These are phyloP conservation scores for Leucoagaricus sp. DNA, from an alignment of 1,284 basidiomycete species.

Conservation along the genomic window DNA sequence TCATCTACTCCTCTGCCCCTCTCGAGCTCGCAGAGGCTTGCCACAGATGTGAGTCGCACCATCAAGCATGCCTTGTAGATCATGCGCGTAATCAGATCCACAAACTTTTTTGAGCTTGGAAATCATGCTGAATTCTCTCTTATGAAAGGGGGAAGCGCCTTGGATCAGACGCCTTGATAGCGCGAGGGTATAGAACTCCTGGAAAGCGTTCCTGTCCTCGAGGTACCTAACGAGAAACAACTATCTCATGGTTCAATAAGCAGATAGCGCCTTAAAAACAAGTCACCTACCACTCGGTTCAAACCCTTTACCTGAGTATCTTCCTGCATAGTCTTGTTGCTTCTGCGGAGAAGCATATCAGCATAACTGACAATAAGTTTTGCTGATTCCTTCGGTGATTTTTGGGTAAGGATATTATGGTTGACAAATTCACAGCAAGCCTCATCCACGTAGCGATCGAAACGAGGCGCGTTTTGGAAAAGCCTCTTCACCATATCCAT, in stretches of 20 bases:
- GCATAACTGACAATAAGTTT: slow-evolving; percentile 95
- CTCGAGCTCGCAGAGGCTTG: too few relatives aligned
- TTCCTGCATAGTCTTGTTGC: slow-evolving; percentile 94
- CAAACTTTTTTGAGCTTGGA: slow-evolving; percentile 98
- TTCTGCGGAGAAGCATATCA: slow-evolving; percentile 91
- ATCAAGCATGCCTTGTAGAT: slow-evolving; percentile 98
- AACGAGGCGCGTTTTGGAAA: slow-evolving; percentile 94
- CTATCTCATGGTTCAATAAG: slow-evolving; percentile 40
- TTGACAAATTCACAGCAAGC: slow-evolving; percentile 98
- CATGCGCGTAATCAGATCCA: slow-evolving; percentile 98
- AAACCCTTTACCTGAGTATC: slow-evolving; percentile 88
- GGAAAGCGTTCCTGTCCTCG: slow-evolving; percentile 99
- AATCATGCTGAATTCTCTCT: slow-evolving; percentile 98
- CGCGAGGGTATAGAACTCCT: slow-evolving; percentile 98
- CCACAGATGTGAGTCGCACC: too few relatives aligned
- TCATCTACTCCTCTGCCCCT: too few relatives aligned
- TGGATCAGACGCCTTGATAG: slow-evolving; percentile 94
- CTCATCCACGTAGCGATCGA: slow-evolving; percentile 93
- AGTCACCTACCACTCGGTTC: slow-evolving; percentile 79
- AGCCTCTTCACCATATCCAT: slow-evolving; percentile 88
- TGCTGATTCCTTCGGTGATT: slow-evolving; percentile 86
- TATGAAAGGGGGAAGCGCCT: slow-evolving; percentile 92
- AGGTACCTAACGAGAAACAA: slow-evolving; percentile 99
- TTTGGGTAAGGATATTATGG: slow-evolving; percentile 86
- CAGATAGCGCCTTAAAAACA: not conserved